These are phyloP conservation scores for Conringia planisiliqua DNA, from an alignment of 345 rosid genomes.

Conservation along the genomic window DNA sequence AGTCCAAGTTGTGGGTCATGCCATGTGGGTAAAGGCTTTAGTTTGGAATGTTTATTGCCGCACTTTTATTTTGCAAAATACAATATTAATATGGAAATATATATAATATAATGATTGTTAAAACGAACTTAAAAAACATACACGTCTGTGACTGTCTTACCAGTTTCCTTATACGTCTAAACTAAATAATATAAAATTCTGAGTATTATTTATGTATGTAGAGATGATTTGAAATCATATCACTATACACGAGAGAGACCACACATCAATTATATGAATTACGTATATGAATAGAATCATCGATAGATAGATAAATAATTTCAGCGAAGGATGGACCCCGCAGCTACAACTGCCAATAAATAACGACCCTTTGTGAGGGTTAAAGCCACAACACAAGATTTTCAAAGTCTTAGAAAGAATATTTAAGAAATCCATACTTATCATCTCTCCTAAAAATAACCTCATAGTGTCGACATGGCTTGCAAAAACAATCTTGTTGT, in stretches of 20 bases:
- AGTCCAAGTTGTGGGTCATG: conserved; percentile 28
- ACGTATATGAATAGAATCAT: conserved; percentile 30
- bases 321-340: conserved; percentile 3
- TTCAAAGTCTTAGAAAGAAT: background rate
- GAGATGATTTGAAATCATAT: background rate
- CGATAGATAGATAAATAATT: conserved; percentile 10
- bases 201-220: background rate
- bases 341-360: conserved; percentile 23
- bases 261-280: background rate
- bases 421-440: conserved; percentile 11
- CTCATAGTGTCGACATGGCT: conserved; percentile 51
- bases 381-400: conserved; percentile 23
- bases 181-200: background rate
- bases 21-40: conserved; percentile 6
- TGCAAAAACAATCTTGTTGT: conserved; percentile 58
- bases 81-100: background rate
- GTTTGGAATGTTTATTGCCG: no score
- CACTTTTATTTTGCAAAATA: background rate
- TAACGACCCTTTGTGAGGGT: conserved; percentile 25
- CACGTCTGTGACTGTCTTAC: background rate
- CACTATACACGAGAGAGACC: background rate
- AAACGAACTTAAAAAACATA: no score
- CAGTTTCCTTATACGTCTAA: conserved; percentile 4
- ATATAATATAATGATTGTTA: no score
- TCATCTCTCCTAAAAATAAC: conserved; percentile 13